Evolutionary conservation across 1,139 yeast genomes (phyloP), one percentile per base, ranked within the genome.

Genomic region (Debaryomycetaceae sp.): DNA sequence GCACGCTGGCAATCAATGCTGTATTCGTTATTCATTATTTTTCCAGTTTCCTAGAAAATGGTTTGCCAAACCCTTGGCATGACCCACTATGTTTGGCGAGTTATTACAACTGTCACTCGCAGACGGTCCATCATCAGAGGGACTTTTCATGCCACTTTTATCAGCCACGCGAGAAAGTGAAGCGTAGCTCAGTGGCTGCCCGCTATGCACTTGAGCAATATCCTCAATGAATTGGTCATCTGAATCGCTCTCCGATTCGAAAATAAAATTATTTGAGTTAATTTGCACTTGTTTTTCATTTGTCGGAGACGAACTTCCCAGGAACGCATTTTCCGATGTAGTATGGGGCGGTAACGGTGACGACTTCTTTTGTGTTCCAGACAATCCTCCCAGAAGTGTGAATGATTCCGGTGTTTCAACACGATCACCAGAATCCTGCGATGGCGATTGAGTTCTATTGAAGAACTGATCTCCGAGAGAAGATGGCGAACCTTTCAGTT

Each of bases 161-260:
- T 73, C 81, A 2, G 82, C 82, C 17, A 78, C 78, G 47, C 74
- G 78, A 37, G 78, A 73, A 31, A 76, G 58, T 8, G 79, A 66
- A 34, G 65, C 62, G 47, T 68, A 70, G 41, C 70, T 66, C 22
- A 57, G 49, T 17, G 59, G 39, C 16, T 45, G 41, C 5, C 49
- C 46, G 18, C 41, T 42, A 5, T 18, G 29, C 11, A 36, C 36
- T 14, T 32, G 37, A 8, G 28, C 36, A 7, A 37, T 43, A 36
- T 54, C 43, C 31, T 53, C 60, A 5, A 48, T 36, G 31, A 46
- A 49, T 32, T 24, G 17, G 16, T 59, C 66, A 11, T 61, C 70
- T 3, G 61, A 55, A 22, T 65, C 71, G n/a, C 59, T 67, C 13
- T 61, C 70, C 11, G 62, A 56, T 9, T 61, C 70, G 7, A 63